Conservation (phyloP, 306 rosid genomes). For the Prunus mira region DNA sequence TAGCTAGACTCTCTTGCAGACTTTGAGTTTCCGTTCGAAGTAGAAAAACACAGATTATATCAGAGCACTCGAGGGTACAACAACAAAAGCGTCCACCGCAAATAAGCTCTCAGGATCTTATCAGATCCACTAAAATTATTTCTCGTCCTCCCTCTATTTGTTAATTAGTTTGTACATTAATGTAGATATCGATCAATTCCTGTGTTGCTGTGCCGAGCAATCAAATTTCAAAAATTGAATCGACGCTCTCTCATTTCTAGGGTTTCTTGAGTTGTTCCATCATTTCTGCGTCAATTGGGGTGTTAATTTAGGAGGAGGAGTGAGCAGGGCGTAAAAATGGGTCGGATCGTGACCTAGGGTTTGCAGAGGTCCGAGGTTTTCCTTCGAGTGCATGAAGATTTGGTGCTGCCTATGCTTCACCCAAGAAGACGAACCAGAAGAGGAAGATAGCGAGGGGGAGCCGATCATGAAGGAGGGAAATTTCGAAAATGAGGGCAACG, state of each 20-base stretch:
- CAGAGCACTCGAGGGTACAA: conserved; percentile 6
- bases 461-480: conserved; percentile 40
- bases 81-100: conserved; percentile 26
- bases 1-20: background rate
- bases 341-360: conserved; percentile 54
- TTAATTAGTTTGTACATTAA: background rate
- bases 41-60: background rate
- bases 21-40: background rate
- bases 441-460: conserved; percentile 19
- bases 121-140: conserved; percentile 50
- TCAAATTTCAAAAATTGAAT: background rate
- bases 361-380: conserved; percentile 27
- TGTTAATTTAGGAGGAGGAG: background rate
- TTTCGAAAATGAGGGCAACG: conserved; percentile 32
- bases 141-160: background rate
- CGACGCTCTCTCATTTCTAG: conserved; percentile 28
- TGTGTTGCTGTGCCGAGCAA: background rate
- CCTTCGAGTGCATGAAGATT: conserved; percentile 67
- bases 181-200: conserved; percentile 4
- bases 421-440: conserved; percentile 44
- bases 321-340: conserved; percentile 29
- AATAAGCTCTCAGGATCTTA: conserved; percentile 60
- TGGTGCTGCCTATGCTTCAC: conserved; percentile 76
- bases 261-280: conserved; percentile 40
- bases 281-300: conserved; percentile 22